Evolutionary conservation across 2,329 filamentous ascomycete genomes (phyloP), one percentile per base, ranked within the genome.

Genomic region (Colletotrichum eleusines): DNA sequence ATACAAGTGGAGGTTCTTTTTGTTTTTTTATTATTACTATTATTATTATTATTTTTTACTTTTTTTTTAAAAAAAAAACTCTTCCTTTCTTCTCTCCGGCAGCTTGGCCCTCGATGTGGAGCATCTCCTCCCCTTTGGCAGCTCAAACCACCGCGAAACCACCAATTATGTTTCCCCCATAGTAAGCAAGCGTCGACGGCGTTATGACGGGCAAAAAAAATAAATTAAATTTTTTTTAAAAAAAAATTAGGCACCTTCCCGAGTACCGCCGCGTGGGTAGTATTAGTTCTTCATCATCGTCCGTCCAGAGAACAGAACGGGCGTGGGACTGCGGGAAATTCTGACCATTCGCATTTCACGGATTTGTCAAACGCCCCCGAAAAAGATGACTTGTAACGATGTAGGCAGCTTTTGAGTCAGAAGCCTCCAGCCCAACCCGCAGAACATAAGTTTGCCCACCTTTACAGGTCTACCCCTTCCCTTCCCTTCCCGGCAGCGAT

Each of bases 141-240:
- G 57, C 63, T 59, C 51, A 18, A 42, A 55, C n/a, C 23, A 31
- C 31, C 23, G 51, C 23, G 61, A 35, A 44, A 35, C 23, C 33
- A 18, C 42, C 26, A 51, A 28, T 31, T 48, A 31, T 35, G 50
- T 58, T 61, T 42, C 55, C 12, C 53, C 57, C 63, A 67, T 67
- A 23, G 33, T 16, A n/a, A n/a, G 31, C 31, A 33, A 33, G 31
- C 7, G 20, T 63, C n/a, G 40, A 63, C 63, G 57, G 63, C 57
- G 50, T 63, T 58, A 63, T 46, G 38, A 35, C 68, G 68, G 68
- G 63, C 57, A 68, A 14, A 23, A 23, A n/a, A n/a, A n/a, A n/a
- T n/a, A n/a, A n/a, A n/a, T n/a, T n/a, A n/a, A n/a, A n/a, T n/a
- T n/a, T n/a, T n/a, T n/a, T n/a, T n/a, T n/a, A n/a, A n/a, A 44